Conservation (phyloP, 2,329 filamentous ascomycete genomes). For the Raffaelea albimanens region DNA sequence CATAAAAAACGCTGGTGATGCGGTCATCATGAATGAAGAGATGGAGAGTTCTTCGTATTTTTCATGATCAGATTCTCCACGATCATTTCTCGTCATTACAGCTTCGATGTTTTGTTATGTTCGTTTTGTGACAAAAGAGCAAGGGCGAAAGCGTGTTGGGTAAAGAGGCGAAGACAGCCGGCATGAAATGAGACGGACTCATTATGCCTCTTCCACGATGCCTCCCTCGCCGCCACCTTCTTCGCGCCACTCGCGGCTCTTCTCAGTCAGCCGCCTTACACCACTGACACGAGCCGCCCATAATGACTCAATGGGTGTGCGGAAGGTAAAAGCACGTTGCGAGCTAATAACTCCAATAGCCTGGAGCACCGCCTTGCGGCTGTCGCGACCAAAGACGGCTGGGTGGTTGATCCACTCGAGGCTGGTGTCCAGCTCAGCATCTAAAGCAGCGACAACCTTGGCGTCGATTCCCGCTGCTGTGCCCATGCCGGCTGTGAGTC, state of each 20-base stretch:
- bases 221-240: conserved; percentile 64
- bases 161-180: too few species aligned
- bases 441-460: conserved; percentile 73
- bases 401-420: conserved; percentile 98
- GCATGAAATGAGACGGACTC: too few species aligned
- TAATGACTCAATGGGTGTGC: conserved; percentile 77
- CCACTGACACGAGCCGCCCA: conserved; percentile 80
- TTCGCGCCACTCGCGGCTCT: conserved; percentile 86
- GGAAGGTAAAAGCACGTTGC: conserved; percentile 87
- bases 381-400: conserved; percentile 87
- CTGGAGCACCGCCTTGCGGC: conserved; percentile 89
- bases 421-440: conserved; percentile 80
- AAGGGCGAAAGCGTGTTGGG: too few species aligned
- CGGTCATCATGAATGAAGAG: not conserved
- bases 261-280: conserved; percentile 71
- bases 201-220: conserved; percentile 51
- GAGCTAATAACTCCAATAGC: conserved; percentile 94
- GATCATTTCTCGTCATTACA: too few species aligned
- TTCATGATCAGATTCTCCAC: not conserved
- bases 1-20: not conserved
- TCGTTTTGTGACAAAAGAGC: too few species aligned
- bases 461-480: conserved; percentile 66
- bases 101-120: too few species aligned
- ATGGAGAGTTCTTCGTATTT: conserved; percentile 2
- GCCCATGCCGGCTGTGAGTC: conserved; percentile 41